Conservation (phyloP, 1,284 basidiomycete species). For the Abortiporus biennis region DNA sequence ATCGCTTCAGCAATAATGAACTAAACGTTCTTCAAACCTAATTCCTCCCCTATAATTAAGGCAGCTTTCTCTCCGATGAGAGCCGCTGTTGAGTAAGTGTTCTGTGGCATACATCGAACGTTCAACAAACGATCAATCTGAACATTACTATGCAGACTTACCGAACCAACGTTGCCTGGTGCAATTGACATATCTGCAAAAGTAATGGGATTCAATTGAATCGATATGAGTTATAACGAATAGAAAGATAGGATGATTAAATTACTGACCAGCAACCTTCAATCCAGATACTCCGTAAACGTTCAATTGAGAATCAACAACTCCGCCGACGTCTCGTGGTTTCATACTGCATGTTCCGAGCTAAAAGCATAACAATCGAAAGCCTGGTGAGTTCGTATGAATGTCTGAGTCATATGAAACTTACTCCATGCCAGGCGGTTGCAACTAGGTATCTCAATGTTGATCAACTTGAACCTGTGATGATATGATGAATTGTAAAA, state of each 20-base stretch:
- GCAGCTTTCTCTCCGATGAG: conserved; percentile 65
- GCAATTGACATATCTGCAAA: conserved; percentile 37
- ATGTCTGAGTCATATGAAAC: conserved; percentile 10
- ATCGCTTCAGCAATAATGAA: too few species aligned
- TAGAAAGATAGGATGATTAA: neutral
- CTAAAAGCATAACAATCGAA: conserved; percentile 21
- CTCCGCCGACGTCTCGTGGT: conserved; percentile 46
- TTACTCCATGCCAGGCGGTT: conserved; percentile 52
- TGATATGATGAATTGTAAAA: too few species aligned
- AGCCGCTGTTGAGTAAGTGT: conserved; percentile 65
- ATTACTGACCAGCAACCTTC: conserved; percentile 42
- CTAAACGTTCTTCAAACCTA: conserved; percentile 31
- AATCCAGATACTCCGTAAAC: conserved; percentile 56
- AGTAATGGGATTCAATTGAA: too few species aligned
- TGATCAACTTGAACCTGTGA: too few species aligned
- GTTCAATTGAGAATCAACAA: conserved; percentile 54
- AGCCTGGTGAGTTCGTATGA: neutral
- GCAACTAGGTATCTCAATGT: conserved; percentile 28
- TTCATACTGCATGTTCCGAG: conserved; percentile 68
- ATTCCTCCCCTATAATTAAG: conserved; percentile 48
- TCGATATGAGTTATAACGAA: neutral
- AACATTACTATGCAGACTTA: conserved; percentile 6
- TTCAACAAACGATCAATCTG: neutral
- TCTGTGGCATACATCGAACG: conserved; percentile 23
- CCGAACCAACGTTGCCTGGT: conserved; percentile 40